A percentile compares a stretch with the other conserved stretches of the same genome.
phyloP scores from a whole-genome alignment of 805 yeast species.

The Candida parachauliodes region DNA sequence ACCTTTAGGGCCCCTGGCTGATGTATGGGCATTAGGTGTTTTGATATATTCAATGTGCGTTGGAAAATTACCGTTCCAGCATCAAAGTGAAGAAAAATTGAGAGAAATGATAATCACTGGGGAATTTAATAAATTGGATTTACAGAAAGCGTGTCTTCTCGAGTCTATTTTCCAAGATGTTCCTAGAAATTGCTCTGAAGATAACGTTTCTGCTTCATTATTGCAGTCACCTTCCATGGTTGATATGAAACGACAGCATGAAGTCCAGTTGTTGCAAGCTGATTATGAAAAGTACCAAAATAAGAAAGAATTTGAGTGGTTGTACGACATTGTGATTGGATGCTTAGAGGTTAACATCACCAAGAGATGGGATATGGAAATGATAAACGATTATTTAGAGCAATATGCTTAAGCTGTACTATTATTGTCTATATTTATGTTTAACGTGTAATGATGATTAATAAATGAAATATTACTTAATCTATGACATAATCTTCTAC shows the following conservation, averaged over 20 bases:
- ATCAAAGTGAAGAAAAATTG: conserved; percentile 76
- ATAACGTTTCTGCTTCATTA: conserved; percentile 7
- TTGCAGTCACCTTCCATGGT: conserved; percentile 15
- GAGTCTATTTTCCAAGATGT: conserved; percentile 20
- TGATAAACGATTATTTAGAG: conserved; percentile 7
- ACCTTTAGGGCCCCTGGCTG: conserved; percentile 64
- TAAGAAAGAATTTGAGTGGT: conserved; percentile 21
- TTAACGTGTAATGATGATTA: not conserved
- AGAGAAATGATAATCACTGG: conserved; percentile 70
- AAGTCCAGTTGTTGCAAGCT: conserved; percentile 13
- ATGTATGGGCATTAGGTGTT: conserved; percentile 91
- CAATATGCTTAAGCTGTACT: not conserved
- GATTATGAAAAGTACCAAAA: conserved; percentile 14
- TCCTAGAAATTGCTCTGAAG: conserved; percentile 7
- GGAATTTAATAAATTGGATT: conserved; percentile 47
- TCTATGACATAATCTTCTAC: conserved; percentile 1
- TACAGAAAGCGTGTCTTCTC: conserved; percentile 39
- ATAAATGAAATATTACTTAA: too few relatives aligned
- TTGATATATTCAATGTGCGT: conserved; percentile 66
- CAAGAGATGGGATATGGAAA: conserved; percentile 48
- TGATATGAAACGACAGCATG: conserved; percentile 16
- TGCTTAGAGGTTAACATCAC: conserved; percentile 52
- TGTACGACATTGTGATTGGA: conserved; percentile 41
- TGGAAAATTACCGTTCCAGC: conserved; percentile 79
- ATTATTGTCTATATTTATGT: not conserved